These are phyloP conservation scores for Pseudocercospora ulei DNA, from an alignment of 2,329 filamentous ascomycete species.

Conservation along the genomic window DNA sequence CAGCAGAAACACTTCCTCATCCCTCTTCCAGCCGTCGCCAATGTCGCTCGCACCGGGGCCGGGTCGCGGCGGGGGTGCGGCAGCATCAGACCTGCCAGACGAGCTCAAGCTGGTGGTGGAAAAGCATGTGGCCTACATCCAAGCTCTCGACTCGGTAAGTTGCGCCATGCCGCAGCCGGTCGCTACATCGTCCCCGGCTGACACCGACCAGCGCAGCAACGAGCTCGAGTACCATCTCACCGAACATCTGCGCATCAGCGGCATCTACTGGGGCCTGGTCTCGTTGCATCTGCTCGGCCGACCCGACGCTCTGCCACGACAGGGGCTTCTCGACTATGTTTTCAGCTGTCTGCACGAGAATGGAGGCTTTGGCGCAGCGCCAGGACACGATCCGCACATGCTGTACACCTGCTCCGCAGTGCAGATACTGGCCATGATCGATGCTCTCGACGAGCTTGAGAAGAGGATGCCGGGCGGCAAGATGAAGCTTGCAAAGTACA, in stretches of 20 bases:
- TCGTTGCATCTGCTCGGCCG: conserved; percentile 74
- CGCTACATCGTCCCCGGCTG: conserved; percentile 31
- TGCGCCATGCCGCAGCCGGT: conserved; percentile 5
- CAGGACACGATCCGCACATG: conserved; percentile 91
- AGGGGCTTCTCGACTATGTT: conserved; percentile 82
- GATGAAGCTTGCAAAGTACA: conserved; percentile 66
- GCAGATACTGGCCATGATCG: conserved; percentile 78
- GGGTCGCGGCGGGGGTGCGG: conserved; percentile 43
- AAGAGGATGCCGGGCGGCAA: conserved; percentile 56
- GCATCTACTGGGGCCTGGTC: conserved; percentile 91
- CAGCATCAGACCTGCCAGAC: conserved; percentile 34
- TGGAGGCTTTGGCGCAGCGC: conserved; percentile 88
- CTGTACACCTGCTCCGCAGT: conserved; percentile 91
- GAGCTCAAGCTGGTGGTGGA: conserved; percentile 48
- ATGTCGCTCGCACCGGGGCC: conserved; percentile 56
- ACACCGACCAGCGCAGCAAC: conserved; percentile 60
- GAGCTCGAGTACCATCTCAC: conserved; percentile 97
- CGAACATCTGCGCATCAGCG: conserved; percentile 88
- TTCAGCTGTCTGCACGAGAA: conserved; percentile 81
- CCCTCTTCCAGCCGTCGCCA: too few species aligned
- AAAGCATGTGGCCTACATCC: conserved; percentile 83
- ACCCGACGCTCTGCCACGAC: conserved; percentile 69
- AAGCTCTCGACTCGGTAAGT: conserved; percentile 73
- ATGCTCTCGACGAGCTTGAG: conserved; percentile 77
- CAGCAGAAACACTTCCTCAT: conserved; percentile 1